phyloP scores from a whole-genome alignment of 1,284 basidiomycete genomes.

The Peniophora sp. region DNA sequence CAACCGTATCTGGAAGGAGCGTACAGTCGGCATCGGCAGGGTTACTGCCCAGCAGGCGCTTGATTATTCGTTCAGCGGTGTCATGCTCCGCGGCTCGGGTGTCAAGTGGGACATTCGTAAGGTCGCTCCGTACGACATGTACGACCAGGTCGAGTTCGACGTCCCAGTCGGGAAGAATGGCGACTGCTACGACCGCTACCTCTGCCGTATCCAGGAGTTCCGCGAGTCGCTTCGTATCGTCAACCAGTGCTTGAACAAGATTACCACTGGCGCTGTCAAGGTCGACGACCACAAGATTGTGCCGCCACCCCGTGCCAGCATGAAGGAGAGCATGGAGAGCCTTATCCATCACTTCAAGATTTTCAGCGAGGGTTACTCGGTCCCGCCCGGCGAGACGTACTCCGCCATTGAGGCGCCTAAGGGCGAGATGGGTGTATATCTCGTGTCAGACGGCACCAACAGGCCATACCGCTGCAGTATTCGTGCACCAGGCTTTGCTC shows the following conservation, averaged over 20 bases:
- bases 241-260: conserved; percentile 93
- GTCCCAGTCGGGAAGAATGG: conserved; percentile 95
- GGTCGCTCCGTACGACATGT: conserved; percentile 92
- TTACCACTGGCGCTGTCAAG: conserved; percentile 89
- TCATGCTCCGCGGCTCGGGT: conserved; percentile 94
- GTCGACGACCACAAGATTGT: conserved; percentile 97
- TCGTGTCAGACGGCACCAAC: conserved; percentile 92
- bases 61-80: conserved; percentile 92
- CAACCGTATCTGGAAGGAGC: conserved; percentile 97
- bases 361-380: conserved; percentile 95
- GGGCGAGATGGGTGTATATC: conserved; percentile 97
- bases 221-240: conserved; percentile 91
- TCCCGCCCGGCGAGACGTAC: conserved; percentile 98
- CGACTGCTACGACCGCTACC: conserved; percentile 94
- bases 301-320: conserved; percentile 92
- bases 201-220: conserved; percentile 98
- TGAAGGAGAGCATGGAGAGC: conserved; percentile 99
- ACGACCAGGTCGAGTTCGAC: conserved; percentile 95
- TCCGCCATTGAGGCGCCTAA: conserved; percentile 97
- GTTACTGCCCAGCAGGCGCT: conserved; percentile 92
- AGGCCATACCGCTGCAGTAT: conserved; percentile 93
- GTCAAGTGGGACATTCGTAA: conserved; percentile 95
- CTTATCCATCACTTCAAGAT: conserved; percentile 99
- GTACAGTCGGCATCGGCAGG: conserved; percentile 86
- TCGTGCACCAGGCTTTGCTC: conserved; percentile 89